Percentiles rank a stretch among this genome's conserved stretches.
These are phyloP conservation scores for Chamaecrista fasciculata DNA, from an alignment of 306 rosid genomes.

Conservation along the genomic window DNA sequence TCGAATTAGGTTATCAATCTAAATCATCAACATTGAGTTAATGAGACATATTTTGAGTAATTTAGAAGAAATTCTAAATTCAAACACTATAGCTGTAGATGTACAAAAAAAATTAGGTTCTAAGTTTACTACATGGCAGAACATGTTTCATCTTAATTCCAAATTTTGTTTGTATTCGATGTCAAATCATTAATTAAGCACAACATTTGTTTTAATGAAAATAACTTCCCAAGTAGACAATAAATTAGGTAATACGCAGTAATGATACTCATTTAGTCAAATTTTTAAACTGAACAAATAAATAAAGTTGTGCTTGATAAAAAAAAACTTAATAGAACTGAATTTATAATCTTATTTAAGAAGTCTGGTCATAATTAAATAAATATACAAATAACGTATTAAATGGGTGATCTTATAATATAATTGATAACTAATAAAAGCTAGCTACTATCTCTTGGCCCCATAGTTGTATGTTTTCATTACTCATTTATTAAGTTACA, in stretches of 20 bases:
- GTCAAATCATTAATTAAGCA: background rate
- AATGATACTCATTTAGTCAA: too few relatives aligned
- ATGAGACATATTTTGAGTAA: constrained; percentile 9
- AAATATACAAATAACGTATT: too few relatives aligned
- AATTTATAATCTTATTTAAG: background rate
- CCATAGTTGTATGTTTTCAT: too few relatives aligned
- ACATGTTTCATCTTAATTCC: background rate
- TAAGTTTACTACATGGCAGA: background rate
- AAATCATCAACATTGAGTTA: background rate
- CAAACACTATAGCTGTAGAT: constrained; percentile 1
- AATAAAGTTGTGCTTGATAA: too few relatives aligned
- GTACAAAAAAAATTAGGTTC: background rate
- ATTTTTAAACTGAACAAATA: too few relatives aligned
- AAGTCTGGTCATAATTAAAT: too few relatives aligned
- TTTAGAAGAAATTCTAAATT: background rate
- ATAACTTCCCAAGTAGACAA: background rate
- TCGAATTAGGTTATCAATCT: background rate
- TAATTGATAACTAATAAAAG: too few relatives aligned
- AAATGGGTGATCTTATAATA: background rate
- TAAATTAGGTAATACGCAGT: too few relatives aligned
- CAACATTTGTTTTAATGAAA: background rate
- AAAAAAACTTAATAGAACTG: background rate
- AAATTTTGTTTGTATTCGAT: background rate
- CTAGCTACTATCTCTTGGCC: too few relatives aligned
- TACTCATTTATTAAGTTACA: too few relatives aligned